These are phyloP conservation scores for Gigaspora rosea DNA, from an alignment of 192 early-diverging fungal species.

Conservation along the genomic window DNA sequence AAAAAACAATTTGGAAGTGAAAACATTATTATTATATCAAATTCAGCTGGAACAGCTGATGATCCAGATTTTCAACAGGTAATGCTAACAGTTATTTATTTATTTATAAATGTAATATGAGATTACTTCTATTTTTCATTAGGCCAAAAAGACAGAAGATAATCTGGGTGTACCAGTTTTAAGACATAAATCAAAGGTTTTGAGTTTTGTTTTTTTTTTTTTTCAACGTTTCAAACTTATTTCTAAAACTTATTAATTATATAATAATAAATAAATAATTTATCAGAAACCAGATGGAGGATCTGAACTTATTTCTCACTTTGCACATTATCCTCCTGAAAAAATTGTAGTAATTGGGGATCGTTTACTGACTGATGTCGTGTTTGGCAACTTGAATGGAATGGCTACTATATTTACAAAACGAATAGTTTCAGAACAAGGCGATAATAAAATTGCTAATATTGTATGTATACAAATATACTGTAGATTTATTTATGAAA, in stretches of 20 bases:
- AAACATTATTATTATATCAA: conserved; percentile 83
- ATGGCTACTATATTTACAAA: conserved; percentile 71
- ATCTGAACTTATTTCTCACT: conserved; percentile 53
- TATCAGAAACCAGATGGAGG: conserved; percentile 80
- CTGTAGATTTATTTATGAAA: neutral
- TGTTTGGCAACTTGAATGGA: conserved; percentile 78
- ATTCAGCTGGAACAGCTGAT: conserved; percentile 85
- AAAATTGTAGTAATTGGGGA: conserved; percentile 84
- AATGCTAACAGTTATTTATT: neutral
- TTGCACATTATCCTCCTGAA: conserved; percentile 41
- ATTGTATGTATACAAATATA: conserved; percentile 34
- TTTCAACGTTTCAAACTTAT: no score
- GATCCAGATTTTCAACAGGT: conserved; percentile 59
- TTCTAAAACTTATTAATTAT: conserved; percentile 7
- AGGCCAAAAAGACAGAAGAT: conserved; percentile 48
- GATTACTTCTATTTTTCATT: conserved; percentile 6
- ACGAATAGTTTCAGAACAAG: conserved; percentile 68
- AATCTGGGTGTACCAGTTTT: conserved; percentile 58
- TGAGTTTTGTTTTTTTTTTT: no score
- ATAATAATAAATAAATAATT: conserved; percentile 29
- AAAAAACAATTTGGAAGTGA: conserved; percentile 58
- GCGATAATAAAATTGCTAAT: conserved; percentile 76
- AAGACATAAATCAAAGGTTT: conserved; percentile 43
- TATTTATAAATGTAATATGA: conserved; percentile 32
- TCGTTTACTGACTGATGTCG: conserved; percentile 81